A percentile compares a stretch with the other conserved stretches of the same genome.
Evolutionary conservation across 345 rosid genomes (phyloP).

Genomic region (Dovyalis caffra): DNA sequence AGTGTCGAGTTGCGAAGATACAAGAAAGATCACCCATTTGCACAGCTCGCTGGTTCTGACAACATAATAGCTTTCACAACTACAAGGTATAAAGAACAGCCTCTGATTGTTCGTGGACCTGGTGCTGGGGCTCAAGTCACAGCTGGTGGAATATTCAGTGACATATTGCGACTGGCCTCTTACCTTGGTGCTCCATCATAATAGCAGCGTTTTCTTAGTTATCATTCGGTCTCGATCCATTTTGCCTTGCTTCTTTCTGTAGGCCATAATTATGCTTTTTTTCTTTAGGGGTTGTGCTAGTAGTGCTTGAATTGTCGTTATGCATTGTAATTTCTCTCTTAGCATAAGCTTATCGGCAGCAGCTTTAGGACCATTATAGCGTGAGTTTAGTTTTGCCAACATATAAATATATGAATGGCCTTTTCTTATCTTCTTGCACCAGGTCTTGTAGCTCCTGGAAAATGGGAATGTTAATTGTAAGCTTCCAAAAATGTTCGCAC

Average conservation of each 20-base stretch:
- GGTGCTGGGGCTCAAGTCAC: constrained; percentile 99
- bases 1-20: constrained; percentile 71
- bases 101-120: constrained; percentile 92
- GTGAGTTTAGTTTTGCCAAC: neutral
- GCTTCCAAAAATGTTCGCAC: neutral
- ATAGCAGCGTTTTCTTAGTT: neutral
- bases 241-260: neutral
- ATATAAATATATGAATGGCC: neutral
- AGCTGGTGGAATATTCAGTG: constrained; percentile 95
- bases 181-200: constrained; percentile 97
- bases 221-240: neutral
- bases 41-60: constrained; percentile 86
- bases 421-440: neutral
- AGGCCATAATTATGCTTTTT: neutral
- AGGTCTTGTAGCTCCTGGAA: neutral
- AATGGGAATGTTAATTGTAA: neutral
- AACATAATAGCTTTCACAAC: constrained; percentile 98
- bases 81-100: constrained; percentile 80
- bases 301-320: neutral
- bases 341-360: neutral
- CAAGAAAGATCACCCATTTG: constrained; percentile 81
- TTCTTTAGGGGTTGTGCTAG: neutral
- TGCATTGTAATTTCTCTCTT: neutral
- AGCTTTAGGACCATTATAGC: neutral
- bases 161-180: constrained; percentile 78